A percentile compares a stretch with the other conserved stretches of the same genome.
Evolutionary conservation across 345 rosid species (phyloP).

Genomic region (Populus alba): DNA sequence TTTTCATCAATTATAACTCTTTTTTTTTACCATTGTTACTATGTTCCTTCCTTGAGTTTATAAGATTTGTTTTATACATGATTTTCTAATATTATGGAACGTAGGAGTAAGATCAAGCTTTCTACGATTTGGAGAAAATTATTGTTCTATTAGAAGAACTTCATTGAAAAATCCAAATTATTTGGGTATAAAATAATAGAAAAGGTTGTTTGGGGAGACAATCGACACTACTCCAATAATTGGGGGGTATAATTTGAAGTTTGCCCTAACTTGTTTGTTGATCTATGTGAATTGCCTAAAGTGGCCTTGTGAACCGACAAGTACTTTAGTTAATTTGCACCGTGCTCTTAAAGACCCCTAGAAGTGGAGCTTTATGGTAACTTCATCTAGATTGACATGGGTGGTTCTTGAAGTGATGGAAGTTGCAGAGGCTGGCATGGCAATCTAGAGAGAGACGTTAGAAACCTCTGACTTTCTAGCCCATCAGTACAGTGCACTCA

Average conservation of each 20-base stretch:
- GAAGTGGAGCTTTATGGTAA: constrained; percentile 13
- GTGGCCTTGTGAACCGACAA: constrained; percentile 26
- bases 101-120: background rate
- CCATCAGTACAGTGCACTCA: background rate
- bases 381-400: background rate
- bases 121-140: too few relatives aligned
- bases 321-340: background rate
- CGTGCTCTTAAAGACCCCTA: background rate
- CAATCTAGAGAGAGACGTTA: background rate
- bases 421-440: background rate
- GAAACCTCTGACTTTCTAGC: background rate
- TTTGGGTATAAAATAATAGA: too few relatives aligned
- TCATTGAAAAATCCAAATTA: too few relatives aligned
- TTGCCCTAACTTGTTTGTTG: background rate
- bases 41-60: background rate
- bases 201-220: background rate
- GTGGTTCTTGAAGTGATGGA: background rate
- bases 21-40: background rate
- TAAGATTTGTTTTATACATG: background rate
- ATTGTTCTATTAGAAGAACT: too few relatives aligned
- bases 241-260: background rate
- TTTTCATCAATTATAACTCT: too few relatives aligned
- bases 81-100: background rate
- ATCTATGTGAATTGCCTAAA: background rate
- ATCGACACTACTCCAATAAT: background rate